Evolutionary conservation across 106 monocot species (phyloP), one percentile per base, ranked within the genome.

Genomic region (Dendrobium nobile): DNA sequence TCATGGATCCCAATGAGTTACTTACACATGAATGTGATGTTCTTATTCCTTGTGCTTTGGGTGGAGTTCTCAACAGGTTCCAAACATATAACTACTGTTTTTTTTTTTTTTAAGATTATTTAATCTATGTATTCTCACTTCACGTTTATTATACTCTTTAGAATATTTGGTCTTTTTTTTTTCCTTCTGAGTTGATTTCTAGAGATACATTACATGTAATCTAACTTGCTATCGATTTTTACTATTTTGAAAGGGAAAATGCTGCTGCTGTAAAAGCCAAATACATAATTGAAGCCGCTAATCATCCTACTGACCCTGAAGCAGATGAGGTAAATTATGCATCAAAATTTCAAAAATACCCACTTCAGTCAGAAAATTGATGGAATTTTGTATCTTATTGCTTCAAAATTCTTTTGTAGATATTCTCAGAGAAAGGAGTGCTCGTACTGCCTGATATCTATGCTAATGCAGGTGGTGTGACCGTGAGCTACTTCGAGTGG

Each of bases 401-500:
- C 41, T 20, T 41, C 41, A 43, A 31, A 45, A 61, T 10, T 33
- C 26, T 17, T 72, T 26, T 74, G 17, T 84, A 97, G 97, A 94
- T 97, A 82, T 79, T 97, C 20, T 85, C 90, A 0, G 91, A 97
- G 80, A 97, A 94, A 58, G 94, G 97, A 31, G 92, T 92, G 24
- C 16, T 87, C 15, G 80, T 97, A 81, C 86, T 97, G 44, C 97
- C 97, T 0, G 97, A 97, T 84, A 97, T 97, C 33, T 94, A 89
- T 78, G 94, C 94, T 73, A 94, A 97, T 81, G 79, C 94, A 7
- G 97, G 97, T 4, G 97, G 97, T 9, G 94, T 97, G 8, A 91
- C 82, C 33, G 97, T 97, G 26, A 97, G 97, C 79, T 96, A 96
- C 65, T 96, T 96, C 67, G 96, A 96, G 85, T 93, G 96, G 96